Base-by-base conservation (phyloP, 1,284 basidiomycete genomes). In the Tilletia caries region DNA sequence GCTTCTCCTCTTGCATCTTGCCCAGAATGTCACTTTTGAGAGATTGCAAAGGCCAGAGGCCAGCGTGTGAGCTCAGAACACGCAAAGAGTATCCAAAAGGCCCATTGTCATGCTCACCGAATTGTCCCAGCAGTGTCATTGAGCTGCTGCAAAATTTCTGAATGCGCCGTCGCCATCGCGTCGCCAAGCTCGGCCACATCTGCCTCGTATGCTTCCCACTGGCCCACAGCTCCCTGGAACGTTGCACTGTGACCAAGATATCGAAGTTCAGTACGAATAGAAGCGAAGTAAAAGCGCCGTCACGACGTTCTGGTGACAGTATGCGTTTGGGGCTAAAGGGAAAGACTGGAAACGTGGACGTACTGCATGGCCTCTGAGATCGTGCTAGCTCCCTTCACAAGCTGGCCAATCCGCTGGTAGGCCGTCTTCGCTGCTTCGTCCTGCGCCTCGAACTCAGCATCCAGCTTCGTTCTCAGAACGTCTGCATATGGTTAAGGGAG, bases 321-420 rank as follows among this genome's bases (percentile, higher is more conserved):
- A n/a, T n/a, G n/a, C n/a, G n/a, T n/a, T n/a, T 25, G 48, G 20
- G 48, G 2, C 29, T 15, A 25, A 32, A 18, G 18, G 58, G 15
- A 37, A 29, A 34, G n/a, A n/a, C n/a, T n/a, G n/a, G n/a, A n/a
- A n/a, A n/a, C n/a, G n/a, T n/a, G n/a, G n/a, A 62, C 58, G 29
- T 62, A 62, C 58, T 34, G 58, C 27, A 62, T 33, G 6, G 10
- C 58, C 20, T 62, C 58, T 6, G 58, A 62, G 33, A 62, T 37
- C 3, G 33, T 37, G 20, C 20, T 34, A 18, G 23, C 27, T 34
- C 32, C 58, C 32, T 34, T 25, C 5, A 62, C 58, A 6, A 62
- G 58, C 27, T 62, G 29, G 3, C 20, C 32, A 29, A 62, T 62
- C 20, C 58, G 58, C 29, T 34, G 29, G 32, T 37, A 62, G 10